Conservation (phyloP, 345 rosid species). For the Turritis glabra region DNA sequence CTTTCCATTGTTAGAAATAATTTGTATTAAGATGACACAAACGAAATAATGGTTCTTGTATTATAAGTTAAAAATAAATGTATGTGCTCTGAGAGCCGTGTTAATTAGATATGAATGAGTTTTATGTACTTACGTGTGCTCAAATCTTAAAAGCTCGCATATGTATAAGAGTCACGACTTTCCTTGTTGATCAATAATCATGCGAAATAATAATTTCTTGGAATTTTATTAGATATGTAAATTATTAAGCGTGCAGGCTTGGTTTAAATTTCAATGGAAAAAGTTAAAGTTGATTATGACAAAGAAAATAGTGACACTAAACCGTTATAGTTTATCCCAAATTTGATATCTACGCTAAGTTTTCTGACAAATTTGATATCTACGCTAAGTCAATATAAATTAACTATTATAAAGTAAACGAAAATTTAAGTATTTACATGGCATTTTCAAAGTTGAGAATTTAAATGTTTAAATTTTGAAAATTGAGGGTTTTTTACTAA, state of each 20-base stretch:
- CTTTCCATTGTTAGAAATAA: not conserved
- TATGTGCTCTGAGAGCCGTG: not conserved
- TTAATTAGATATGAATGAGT: not conserved
- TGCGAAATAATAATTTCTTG: not conserved
- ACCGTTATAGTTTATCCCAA: not conserved
- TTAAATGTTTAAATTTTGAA: too few relatives aligned
- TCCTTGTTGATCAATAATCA: not conserved
- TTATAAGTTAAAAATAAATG: not conserved
- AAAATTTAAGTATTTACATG: too few relatives aligned
- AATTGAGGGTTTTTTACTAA: too few relatives aligned
- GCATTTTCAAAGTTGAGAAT: too few relatives aligned
- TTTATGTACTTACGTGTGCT: not conserved
- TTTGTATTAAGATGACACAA: not conserved
- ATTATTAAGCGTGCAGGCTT: constrained; percentile 13
- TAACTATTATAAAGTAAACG: too few relatives aligned
- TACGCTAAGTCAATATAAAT: too few relatives aligned
- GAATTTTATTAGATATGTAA: not conserved
- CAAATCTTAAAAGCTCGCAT: not conserved
- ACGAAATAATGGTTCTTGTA: not conserved
- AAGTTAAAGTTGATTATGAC: not conserved
- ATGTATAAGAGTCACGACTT: not conserved
- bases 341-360: not conserved
- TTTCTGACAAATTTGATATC: too few relatives aligned
- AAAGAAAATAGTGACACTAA: not conserved
- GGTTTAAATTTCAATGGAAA: not conserved